phyloP scores from a whole-genome alignment of 257 asterid genomes.

The Nicotiana tomentosiformis region DNA sequence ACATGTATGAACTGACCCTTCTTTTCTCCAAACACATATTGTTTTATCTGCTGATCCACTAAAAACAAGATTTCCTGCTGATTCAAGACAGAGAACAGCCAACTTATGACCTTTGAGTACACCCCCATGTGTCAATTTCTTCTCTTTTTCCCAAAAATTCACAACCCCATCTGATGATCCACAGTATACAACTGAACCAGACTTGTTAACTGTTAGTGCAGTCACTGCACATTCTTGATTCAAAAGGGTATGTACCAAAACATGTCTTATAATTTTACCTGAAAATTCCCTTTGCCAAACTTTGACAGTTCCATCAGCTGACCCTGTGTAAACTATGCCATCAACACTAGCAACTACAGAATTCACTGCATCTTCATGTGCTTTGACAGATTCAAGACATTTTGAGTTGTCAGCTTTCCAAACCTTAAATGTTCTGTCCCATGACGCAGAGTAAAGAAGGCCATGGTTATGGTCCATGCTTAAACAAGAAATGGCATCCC shows the following conservation, averaged over 20 bases:
- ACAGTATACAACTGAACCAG: conserved; percentile 10
- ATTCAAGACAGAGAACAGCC: conserved; percentile 24
- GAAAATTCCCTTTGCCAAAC: conserved; percentile 20
- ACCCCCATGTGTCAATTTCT: conserved; percentile 18
- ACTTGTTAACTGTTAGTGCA: conserved; percentile 13
- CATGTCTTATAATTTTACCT: conserved; percentile 9
- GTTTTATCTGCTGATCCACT: conserved; percentile 32
- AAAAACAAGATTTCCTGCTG: conserved; percentile 22
- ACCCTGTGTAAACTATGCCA: conserved; percentile 16
- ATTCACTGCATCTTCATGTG: conserved; percentile 25
- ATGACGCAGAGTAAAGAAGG: conserved; percentile 21
- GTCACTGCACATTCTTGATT: conserved; percentile 21
- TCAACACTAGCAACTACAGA: conserved; percentile 20
- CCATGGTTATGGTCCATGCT: conserved; percentile 15
- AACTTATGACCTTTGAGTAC: conserved; percentile 24
- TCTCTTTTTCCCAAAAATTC: conserved; percentile 22
- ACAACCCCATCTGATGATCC: conserved; percentile 29
- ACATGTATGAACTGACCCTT: conserved; percentile 8
- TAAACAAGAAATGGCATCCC: conserved; percentile 21
- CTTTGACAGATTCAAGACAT: conserved; percentile 21
- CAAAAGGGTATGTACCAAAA: conserved; percentile 10
- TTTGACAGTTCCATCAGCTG: conserved; percentile 27
- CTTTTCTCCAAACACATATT: conserved; percentile 28
- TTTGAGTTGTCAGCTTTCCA: conserved; percentile 18
- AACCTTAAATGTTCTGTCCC: conserved; percentile 25